phyloP scores from a whole-genome alignment of 805 yeast genomes.

The Candida suzukii region DNA sequence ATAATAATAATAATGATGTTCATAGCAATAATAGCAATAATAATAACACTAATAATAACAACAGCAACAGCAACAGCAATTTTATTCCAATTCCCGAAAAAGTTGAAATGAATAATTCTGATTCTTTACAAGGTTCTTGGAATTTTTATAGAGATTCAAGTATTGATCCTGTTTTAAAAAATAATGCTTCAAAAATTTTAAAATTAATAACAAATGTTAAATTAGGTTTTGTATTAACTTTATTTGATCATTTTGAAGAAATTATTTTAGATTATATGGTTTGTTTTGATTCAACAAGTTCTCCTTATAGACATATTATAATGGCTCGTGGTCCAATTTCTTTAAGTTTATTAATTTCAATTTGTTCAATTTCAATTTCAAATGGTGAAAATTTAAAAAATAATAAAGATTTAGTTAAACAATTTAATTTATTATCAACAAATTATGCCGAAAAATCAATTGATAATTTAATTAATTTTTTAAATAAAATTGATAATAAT shows the following conservation, averaged over 20 bases:
- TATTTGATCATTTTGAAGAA: not conserved
- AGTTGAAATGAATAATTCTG: no score
- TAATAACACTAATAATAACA: no score
- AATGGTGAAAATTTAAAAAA: not conserved
- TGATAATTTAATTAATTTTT: not conserved
- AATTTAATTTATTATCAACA: not conserved
- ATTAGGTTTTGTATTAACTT: not conserved
- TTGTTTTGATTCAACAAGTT: not conserved
- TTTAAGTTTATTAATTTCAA: not conserved
- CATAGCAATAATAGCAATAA: no score
- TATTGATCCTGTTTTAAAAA: not conserved
- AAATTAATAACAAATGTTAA: not conserved
- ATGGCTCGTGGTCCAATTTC: not conserved
- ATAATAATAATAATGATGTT: not conserved
- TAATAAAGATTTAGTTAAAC: not conserved
- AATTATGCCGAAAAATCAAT: not conserved
- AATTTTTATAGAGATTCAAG: not conserved
- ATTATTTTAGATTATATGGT: conserved; percentile 1
- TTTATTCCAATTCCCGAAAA: no score
- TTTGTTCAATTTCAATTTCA: not conserved
- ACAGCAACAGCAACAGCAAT: no score
- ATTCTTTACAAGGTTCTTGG: not conserved
- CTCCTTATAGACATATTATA: not conserved
- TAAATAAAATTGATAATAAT: not conserved
- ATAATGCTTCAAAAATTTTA: not conserved